phyloP scores from a whole-genome alignment of 2,329 filamentous ascomycete genomes.

The Chaetomium globosum region DNA sequence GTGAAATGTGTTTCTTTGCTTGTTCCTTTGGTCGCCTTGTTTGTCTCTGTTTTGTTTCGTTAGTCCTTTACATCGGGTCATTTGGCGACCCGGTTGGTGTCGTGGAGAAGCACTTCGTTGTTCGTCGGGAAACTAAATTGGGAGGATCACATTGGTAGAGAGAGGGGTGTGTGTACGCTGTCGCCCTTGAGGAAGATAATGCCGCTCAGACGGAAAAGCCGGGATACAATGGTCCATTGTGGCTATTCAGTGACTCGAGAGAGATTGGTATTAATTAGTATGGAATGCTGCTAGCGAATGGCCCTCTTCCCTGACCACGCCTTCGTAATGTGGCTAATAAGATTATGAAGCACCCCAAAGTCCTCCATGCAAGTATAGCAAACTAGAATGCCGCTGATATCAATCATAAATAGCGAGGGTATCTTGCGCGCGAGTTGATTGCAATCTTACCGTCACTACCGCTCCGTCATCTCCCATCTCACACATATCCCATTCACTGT shows the following conservation, averaged over 20 bases:
- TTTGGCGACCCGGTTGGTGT: background rate
- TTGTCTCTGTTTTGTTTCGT: background rate
- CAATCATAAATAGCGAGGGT: constrained; percentile 10
- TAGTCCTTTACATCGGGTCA: background rate
- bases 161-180: background rate
- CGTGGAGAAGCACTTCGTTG: background rate
- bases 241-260: background rate
- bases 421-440: constrained; percentile 10
- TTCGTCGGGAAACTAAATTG: background rate
- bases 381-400: constrained; percentile 5
- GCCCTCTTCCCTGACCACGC: background rate
- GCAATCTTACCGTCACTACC: constrained; percentile 3
- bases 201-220: background rate
- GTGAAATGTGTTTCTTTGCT: background rate
- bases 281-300: background rate
- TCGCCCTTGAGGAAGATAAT: background rate
- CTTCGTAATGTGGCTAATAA: background rate
- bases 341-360: constrained; percentile 6
- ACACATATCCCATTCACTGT: background rate
- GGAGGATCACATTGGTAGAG: background rate
- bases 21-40: background rate
- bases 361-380: constrained; percentile 4
- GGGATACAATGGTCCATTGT: background rate
- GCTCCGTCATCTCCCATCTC: background rate
- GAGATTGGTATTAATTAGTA: background rate